A percentile compares a stretch with the other conserved stretches of the same genome.
phyloP scores from a whole-genome alignment of 2,329 filamentous ascomycete genomes.

The Lecanicillium sp. region DNA sequence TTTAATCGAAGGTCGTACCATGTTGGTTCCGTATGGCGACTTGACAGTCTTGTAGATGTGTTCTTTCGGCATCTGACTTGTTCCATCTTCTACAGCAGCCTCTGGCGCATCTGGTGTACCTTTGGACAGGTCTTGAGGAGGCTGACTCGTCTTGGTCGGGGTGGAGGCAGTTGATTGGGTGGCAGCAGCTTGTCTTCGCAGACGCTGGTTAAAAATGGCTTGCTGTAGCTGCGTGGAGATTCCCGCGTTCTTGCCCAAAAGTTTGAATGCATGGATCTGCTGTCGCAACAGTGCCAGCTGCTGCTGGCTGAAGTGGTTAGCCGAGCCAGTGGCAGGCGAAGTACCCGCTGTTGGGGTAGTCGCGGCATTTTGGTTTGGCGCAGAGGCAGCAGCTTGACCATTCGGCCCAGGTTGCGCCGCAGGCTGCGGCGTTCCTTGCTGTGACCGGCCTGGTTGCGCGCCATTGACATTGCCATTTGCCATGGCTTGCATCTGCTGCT shows the following conservation, averaged over 20 bases:
- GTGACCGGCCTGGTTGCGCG: constrained; percentile 29
- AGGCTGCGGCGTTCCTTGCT: constrained; percentile 24
- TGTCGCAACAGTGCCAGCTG: constrained; percentile 72
- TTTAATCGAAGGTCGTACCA: constrained; percentile 54
- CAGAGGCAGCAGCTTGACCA: constrained; percentile 29
- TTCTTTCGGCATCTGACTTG: constrained; percentile 26
- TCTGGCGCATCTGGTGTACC: constrained; percentile 28
- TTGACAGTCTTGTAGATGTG: constrained; percentile 65
- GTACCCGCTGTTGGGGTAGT: constrained; percentile 23
- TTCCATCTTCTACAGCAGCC: constrained; percentile 21
- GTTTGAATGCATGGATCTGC: constrained; percentile 88
- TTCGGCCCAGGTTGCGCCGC: constrained; percentile 21
- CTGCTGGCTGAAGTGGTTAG: constrained; percentile 62
- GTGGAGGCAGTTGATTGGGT: constrained; percentile 33
- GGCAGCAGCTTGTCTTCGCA: constrained; percentile 51
- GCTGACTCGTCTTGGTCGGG: constrained; percentile 20
- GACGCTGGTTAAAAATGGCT: constrained; percentile 68
- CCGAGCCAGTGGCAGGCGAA: constrained; percentile 20
- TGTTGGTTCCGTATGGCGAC: constrained; percentile 55
- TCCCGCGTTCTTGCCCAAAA: constrained; percentile 77
- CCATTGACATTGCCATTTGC: constrained; percentile 49
- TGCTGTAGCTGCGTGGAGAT: constrained; percentile 74
- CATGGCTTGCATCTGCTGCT: constrained; percentile 44
- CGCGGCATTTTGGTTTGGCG: constrained; percentile 24
- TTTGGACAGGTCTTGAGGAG: constrained; percentile 16